Base-by-base conservation (phyloP, 306 rosid species). In the Sicyos baderoa region DNA sequence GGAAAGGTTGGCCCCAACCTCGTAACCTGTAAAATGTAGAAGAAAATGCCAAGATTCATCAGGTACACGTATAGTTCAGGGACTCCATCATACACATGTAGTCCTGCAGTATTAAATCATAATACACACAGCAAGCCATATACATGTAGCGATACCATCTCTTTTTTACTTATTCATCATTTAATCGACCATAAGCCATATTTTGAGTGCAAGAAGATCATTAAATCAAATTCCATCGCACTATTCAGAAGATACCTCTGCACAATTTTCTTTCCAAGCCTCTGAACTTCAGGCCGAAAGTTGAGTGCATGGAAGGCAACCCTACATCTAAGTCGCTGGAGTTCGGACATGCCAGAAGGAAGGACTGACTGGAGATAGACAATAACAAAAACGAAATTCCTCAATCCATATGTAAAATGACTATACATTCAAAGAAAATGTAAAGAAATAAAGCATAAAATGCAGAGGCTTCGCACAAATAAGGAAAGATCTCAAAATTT, bases 311-410 rank as follows among this genome's bases (percentile, higher is more conserved):
- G 94, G 81, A 85, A 91, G 63, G 91, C 86, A 66, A 88, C 96
- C 86, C 97, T 86, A 88, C 97, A 91, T 84, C 97, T 85, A 68
- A 91, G 85, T 80, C 96, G 82, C 77, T 91, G 97, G 79, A 88
- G 72, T 87, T 91, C 96, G 11, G 85, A 82, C 97, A 88, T 83
- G 78, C 77, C 73, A 65, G 97, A 78, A 27, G 97, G 94, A 71
- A 91, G 97, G 75, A 63, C 75, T 35, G 97, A 86, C 96, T 91
- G 96, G 82, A 57, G 80, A 69, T 66, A 69, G 40, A 62, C 76
- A 60, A 64, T 42, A 52, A 25, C 9, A 68, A 51, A 29, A 23
- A 4, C 27, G 17, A 68, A 50, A 27, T 16, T 29, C 59, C 16
- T 13, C 48, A 68, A 15, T 3, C 25, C 45, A 29, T 32, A 16